Conservation (phyloP, 805 yeast genomes). For the Yamadazyma phyllophila region DNA sequence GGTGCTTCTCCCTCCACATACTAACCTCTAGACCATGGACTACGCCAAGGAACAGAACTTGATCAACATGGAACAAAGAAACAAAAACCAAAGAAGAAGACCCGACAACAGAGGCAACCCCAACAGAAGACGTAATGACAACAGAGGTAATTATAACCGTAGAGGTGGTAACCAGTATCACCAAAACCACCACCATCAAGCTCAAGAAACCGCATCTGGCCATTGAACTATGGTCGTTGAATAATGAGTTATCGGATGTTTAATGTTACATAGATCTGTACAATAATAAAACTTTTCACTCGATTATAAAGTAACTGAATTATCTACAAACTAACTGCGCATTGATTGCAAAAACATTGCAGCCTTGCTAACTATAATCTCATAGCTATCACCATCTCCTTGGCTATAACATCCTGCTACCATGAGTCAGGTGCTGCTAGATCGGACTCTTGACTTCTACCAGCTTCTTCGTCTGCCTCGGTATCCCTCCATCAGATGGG, state of each 20-base stretch:
- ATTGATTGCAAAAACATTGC: too few relatives aligned
- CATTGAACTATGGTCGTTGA: too few relatives aligned
- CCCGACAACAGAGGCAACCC: conserved; percentile 17
- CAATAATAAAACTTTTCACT: conserved; percentile 1
- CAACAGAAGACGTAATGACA: conserved; percentile 6
- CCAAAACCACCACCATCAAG: conserved; percentile 6
- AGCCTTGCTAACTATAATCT: too few relatives aligned
- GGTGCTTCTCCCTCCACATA: conserved; percentile 2
- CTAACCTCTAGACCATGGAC: conserved; percentile 50
- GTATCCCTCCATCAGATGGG: conserved; percentile 2
- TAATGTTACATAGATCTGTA: conserved; percentile 6
- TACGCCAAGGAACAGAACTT: conserved; percentile 66
- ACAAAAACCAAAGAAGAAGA: conserved; percentile 44
- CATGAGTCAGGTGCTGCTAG: neutral
- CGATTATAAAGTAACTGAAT: neutral
- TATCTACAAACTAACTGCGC: neutral
- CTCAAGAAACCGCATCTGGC: conserved; percentile 2
- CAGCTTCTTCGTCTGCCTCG: conserved; percentile 1
- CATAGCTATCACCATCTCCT: neutral
- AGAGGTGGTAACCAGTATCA: conserved; percentile 14
- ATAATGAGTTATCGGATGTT: neutral
- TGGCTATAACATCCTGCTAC: neutral
- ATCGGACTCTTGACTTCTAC: neutral
- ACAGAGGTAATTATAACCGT: conserved; percentile 11
- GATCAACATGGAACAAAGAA: conserved; percentile 49